Evolutionary conservation across 495 filamentous ascomycete species (phyloP).

Genomic region (Annulohypoxylon moriforme): DNA sequence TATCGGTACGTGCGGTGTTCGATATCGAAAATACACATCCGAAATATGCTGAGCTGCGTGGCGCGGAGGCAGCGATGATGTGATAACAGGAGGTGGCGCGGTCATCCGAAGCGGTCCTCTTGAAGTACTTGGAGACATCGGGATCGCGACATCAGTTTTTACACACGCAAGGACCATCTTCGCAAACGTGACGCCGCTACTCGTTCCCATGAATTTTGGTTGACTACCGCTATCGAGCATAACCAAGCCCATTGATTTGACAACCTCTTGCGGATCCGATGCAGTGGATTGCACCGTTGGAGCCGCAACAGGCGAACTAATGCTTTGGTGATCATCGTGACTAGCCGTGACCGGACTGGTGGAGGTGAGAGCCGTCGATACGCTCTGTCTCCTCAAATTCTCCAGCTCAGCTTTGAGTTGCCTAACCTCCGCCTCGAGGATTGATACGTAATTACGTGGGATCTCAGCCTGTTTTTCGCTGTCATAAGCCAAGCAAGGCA

Average conservation of each 20-base stretch:
- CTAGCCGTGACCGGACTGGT: constrained; percentile 1
- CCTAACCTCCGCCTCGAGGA: constrained; percentile 43
- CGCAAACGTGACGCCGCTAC: constrained; percentile 44
- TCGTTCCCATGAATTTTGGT: constrained; percentile 45
- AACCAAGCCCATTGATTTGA: constrained; percentile 42
- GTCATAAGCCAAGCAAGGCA: constrained; percentile 43
- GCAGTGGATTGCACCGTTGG: constrained; percentile 24
- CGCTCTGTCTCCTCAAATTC: constrained; percentile 30
- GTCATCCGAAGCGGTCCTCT: constrained; percentile 25
- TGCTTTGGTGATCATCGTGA: constrained; percentile 21
- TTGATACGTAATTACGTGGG: constrained; percentile 45
- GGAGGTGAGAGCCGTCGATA: constrained; percentile 6
- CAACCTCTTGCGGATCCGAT: constrained; percentile 38
- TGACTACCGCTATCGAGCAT: constrained; percentile 41
- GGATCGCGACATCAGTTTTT: constrained; percentile 31
- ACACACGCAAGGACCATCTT: constrained; percentile 48
- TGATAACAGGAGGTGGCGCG: constrained; percentile 22
- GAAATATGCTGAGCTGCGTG: constrained; percentile 45
- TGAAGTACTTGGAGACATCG: constrained; percentile 18
- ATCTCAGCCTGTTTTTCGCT: constrained; percentile 45
- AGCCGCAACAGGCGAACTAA: constrained; percentile 9
- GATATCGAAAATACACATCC: constrained; percentile 46
- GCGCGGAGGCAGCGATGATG: constrained; percentile 43
- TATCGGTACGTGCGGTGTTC: constrained; percentile 44
- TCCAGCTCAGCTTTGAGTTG: constrained; percentile 35